Evolutionary conservation across 2,329 filamentous ascomycete species (phyloP).

Genomic region (Alternaria metachromatica): DNA sequence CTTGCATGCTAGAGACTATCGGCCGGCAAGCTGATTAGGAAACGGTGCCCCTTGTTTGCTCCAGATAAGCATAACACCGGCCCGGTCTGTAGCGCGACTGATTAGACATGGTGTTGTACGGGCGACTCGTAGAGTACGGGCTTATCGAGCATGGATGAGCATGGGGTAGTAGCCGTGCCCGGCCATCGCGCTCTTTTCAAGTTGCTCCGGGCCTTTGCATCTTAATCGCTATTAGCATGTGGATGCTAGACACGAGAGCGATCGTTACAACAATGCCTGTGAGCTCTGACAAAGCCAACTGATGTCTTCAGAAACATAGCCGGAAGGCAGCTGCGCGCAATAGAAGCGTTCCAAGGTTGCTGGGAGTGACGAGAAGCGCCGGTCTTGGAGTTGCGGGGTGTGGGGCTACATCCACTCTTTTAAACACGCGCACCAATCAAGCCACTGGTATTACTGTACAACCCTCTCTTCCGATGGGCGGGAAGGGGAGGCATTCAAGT

Average conservation of each 20-base stretch:
- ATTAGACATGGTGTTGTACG: neutral
- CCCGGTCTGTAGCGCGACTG: slow-evolving; percentile 5
- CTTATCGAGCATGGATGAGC: neutral
- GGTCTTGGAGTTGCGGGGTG: neutral
- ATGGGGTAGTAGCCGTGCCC: neutral
- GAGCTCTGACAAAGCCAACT: neutral
- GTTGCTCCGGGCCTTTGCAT: neutral
- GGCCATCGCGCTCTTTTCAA: neutral
- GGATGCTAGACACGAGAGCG: neutral
- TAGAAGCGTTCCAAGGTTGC: neutral
- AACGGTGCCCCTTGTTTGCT: neutral
- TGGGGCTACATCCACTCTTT: neutral
- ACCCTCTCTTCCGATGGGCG: neutral
- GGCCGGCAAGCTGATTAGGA: neutral
- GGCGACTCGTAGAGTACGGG: neutral
- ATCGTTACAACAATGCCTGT: neutral
- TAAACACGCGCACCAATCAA: neutral
- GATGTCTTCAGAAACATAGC: neutral
- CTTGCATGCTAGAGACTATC: neutral
- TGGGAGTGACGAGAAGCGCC: neutral
- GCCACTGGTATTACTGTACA: neutral
- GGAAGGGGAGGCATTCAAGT: neutral
- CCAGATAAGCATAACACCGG: slow-evolving; percentile 7
- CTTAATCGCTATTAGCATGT: neutral
- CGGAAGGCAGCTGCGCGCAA: neutral